phyloP scores from a whole-genome alignment of 2,329 filamentous ascomycete species.

The Neonectria coccinea region DNA sequence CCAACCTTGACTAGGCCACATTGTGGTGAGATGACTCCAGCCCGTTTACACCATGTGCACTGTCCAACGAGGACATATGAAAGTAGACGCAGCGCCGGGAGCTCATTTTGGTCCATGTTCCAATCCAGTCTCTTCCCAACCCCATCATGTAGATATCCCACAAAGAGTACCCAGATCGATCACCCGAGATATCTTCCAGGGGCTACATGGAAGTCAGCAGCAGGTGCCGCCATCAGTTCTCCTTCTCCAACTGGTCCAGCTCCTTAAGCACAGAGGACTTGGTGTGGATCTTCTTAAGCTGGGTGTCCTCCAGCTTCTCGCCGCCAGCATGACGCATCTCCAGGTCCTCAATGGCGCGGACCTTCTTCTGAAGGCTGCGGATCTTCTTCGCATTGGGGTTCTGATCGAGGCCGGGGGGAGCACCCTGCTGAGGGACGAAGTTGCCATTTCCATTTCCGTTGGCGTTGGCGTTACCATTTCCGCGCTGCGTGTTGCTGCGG shows the following conservation, averaged over 20 bases:
- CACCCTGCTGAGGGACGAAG: conserved; percentile 40
- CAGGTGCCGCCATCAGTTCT: conserved; percentile 34
- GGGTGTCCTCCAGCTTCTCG: conserved; percentile 97
- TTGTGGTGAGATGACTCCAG: conserved; percentile 17
- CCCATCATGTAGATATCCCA: background rate
- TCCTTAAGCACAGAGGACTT: conserved; percentile 88
- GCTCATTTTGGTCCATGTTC: background rate
- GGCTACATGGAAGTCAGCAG: background rate
- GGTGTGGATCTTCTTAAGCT: conserved; percentile 97
- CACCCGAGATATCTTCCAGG: background rate
- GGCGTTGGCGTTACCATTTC: conserved; percentile 39
- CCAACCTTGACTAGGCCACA: conserved; percentile 6
- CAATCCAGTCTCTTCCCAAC: conserved; percentile 24
- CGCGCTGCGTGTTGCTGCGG: conserved; percentile 64
- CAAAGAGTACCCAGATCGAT: background rate
- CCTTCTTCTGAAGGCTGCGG: conserved; percentile 93
- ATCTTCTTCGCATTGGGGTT: conserved; percentile 94
- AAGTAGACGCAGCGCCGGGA: conserved; percentile 17
- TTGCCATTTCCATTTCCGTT: conserved; percentile 40
- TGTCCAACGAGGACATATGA: conserved; percentile 25
- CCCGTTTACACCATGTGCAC: conserved; percentile 20
- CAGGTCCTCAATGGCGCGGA: conserved; percentile 95
- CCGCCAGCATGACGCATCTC: conserved; percentile 96
- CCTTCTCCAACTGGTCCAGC: conserved; percentile 68
- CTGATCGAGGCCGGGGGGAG: conserved; percentile 58